phyloP scores from a whole-genome alignment of 306 rosid species.

The Prunus armeniaca region DNA sequence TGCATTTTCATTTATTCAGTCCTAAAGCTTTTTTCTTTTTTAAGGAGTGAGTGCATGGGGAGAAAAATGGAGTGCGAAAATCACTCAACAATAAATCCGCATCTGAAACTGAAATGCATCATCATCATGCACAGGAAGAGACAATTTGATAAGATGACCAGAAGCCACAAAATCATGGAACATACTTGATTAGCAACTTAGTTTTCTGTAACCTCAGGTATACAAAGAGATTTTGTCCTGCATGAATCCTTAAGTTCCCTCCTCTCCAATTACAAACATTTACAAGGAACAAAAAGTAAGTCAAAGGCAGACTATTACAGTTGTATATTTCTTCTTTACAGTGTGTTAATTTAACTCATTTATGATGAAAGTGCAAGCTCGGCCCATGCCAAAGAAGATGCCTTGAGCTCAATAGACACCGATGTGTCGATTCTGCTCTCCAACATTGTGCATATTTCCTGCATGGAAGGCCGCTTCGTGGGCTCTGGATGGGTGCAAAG shows the following conservation, averaged over 20 bases:
- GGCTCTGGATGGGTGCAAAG: constrained; percentile 71
- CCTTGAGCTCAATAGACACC: constrained; percentile 59
- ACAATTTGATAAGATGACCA: not conserved
- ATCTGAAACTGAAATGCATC: not conserved
- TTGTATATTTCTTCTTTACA: constrained; percentile 52
- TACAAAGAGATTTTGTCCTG: constrained; percentile 47
- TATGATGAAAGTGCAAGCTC: constrained; percentile 85
- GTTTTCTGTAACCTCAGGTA: constrained; percentile 20
- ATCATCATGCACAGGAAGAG: not conserved
- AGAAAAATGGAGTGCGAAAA: too few species aligned
- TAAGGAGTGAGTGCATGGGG: too few species aligned
- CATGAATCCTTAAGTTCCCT: constrained; percentile 34
- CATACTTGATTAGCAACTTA: constrained; percentile 12
- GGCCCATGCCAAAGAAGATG: constrained; percentile 97
- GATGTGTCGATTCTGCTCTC: constrained; percentile 92
- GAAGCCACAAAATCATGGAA: not conserved
- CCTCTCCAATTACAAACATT: constrained; percentile 42
- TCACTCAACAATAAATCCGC: too few species aligned
- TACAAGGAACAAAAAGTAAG: constrained; percentile 48
- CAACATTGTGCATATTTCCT: constrained; percentile 59
- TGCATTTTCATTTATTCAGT: too few species aligned
- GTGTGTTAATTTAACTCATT: constrained; percentile 51
- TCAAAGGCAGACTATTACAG: constrained; percentile 26
- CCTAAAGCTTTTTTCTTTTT: too few species aligned
- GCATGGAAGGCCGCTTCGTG: constrained; percentile 56